Conservation (phyloP, 805 yeast species). For the Metschnikowia noctiluminum region DNA sequence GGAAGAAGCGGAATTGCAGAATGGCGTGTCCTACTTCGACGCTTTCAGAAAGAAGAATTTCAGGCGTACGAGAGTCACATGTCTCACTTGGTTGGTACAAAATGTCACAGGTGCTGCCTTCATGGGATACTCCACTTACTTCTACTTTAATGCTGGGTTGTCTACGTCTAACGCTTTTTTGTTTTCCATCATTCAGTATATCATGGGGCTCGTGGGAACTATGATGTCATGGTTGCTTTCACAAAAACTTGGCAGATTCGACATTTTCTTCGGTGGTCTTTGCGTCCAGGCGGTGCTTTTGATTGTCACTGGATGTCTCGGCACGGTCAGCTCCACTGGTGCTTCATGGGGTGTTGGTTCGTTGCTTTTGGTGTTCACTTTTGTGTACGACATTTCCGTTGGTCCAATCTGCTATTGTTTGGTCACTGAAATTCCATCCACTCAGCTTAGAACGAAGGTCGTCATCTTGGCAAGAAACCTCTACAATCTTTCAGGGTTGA, state of each 20-base stretch:
- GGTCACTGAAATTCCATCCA: constrained; percentile 37
- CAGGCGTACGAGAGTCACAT: constrained; percentile 52
- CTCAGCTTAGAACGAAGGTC: constrained; percentile 35
- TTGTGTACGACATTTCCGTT: constrained; percentile 21
- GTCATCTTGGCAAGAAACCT: constrained; percentile 38
- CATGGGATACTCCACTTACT: constrained; percentile 49
- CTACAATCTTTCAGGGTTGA: constrained; percentile 34
- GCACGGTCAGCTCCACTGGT: constrained; percentile 21
- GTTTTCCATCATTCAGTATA: constrained; percentile 44
- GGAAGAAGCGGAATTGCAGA: constrained; percentile 27
- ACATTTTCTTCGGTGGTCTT: constrained; percentile 38
- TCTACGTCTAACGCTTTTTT: constrained; percentile 41
- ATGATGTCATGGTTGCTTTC: constrained; percentile 42
- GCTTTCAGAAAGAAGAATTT: constrained; percentile 47
- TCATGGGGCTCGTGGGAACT: constrained; percentile 44
- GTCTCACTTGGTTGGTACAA: constrained; percentile 44
- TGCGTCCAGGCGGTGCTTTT: constrained; percentile 31
- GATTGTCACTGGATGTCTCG: constrained; percentile 43
- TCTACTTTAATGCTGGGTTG: constrained; percentile 50
- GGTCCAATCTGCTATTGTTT: constrained; percentile 40
- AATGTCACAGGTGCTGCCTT: constrained; percentile 45
- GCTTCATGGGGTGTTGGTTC: constrained; percentile 47
- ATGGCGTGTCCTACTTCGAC: constrained; percentile 32
- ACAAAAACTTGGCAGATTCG: constrained; percentile 39
- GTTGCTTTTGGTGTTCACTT: constrained; percentile 44